Percentiles rank a stretch among this genome's conserved stretches.
Conservation (phyloP, 2,329 filamentous ascomycete genomes). For the Magnaporthiopsis poae region DNA sequence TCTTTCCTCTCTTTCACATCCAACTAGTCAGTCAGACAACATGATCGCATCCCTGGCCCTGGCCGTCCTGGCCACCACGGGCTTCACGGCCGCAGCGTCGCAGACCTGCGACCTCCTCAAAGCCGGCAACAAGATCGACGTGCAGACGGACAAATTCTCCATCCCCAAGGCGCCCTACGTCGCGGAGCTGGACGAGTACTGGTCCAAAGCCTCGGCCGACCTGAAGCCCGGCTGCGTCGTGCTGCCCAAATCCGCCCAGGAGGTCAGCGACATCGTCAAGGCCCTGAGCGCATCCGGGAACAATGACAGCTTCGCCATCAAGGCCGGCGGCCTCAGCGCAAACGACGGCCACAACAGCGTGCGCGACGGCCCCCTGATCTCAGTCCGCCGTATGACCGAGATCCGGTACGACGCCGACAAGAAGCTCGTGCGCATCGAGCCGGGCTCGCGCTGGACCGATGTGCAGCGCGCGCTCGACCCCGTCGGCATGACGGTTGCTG, state of each 20-base stretch:
- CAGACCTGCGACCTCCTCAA: slow-evolving; percentile 5
- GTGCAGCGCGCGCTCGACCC: slow-evolving; percentile 41
- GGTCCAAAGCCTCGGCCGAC: slow-evolving; percentile 15
- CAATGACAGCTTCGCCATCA: slow-evolving; percentile 34
- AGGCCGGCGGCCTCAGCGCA: slow-evolving; percentile 49
- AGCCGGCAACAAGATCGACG: neutral
- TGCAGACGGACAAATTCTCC: slow-evolving; percentile 5
- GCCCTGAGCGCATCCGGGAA: slow-evolving; percentile 9
- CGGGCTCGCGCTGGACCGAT: slow-evolving; percentile 44
- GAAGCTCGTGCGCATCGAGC: slow-evolving; percentile 37
- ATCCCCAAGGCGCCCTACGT: slow-evolving; percentile 5
- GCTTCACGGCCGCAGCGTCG: neutral
- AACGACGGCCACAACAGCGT: slow-evolving; percentile 37
- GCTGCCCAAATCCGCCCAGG: slow-evolving; percentile 13
- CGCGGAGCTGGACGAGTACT: slow-evolving; percentile 10
- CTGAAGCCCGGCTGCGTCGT: slow-evolving; percentile 16
- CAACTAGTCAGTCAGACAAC: neutral
- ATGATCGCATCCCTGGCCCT: slow-evolving; percentile 1
- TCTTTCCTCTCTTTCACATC: neutral
- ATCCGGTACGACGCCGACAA: slow-evolving; percentile 37
- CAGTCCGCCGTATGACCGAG: slow-evolving; percentile 39
- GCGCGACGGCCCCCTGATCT: slow-evolving; percentile 43
- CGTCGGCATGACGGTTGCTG: slow-evolving; percentile 46
- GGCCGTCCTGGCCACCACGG: neutral
- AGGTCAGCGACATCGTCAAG: slow-evolving; percentile 13